Percentiles rank a stretch among this genome's conserved stretches.
Conservation (phyloP, 2,329 filamentous ascomycete genomes). For the Aureobasidium pullulans region DNA sequence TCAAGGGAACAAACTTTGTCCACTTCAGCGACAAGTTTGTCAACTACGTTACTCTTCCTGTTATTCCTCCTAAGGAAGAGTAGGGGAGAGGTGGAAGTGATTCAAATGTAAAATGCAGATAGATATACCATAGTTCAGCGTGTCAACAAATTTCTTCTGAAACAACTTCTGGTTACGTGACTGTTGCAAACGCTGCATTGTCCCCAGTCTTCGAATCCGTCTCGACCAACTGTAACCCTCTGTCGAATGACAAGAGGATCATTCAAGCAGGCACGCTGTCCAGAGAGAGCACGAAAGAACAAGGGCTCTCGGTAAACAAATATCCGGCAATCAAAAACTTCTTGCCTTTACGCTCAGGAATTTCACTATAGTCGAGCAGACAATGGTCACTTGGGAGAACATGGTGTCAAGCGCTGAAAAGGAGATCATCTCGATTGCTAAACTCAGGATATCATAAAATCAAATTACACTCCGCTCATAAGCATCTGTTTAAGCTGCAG, state of each 20-base stretch:
- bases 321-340: too few relatives aligned
- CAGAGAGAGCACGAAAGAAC: too few relatives aligned
- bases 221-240: too few relatives aligned
- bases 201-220: too few relatives aligned
- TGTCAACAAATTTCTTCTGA: neutral
- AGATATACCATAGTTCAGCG: neutral
- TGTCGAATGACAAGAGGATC: too few relatives aligned
- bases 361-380: neutral
- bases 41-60: constrained; percentile 48
- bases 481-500: neutral
- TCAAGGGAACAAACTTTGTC: constrained; percentile 46
- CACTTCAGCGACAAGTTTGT: constrained; percentile 43
- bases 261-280: too few relatives aligned
- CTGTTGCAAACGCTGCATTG: too few relatives aligned
- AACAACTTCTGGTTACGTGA: too few relatives aligned
- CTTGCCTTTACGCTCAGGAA: too few relatives aligned
- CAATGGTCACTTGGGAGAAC: neutral
- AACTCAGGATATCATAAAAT: neutral
- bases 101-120: neutral
- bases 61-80: constrained; percentile 38
- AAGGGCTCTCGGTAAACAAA: too few relatives aligned
- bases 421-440: neutral
- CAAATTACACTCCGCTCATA: neutral
- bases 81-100: neutral
- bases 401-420: neutral